Evolutionary conservation across 2,329 filamentous ascomycete species (phyloP).

Genomic region (Piedraia hortae): DNA sequence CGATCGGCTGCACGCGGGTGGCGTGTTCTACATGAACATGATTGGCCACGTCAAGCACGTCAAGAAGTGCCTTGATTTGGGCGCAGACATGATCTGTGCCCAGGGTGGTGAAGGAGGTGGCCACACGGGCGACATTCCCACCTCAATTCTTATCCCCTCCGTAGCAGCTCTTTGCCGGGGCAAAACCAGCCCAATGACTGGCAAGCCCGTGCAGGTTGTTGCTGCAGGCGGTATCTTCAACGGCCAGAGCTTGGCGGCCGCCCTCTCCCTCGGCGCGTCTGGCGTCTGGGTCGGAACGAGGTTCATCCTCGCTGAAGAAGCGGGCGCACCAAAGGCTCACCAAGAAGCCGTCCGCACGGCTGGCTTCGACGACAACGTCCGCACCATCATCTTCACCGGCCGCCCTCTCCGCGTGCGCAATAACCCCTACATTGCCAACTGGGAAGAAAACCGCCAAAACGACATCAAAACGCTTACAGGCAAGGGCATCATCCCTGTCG

Average conservation of each 20-base stretch:
- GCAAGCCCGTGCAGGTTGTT: constrained; percentile 66
- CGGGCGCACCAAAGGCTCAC: constrained; percentile 47
- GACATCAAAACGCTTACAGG: constrained; percentile 83
- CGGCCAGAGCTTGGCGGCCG: constrained; percentile 65
- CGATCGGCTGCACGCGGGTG: constrained; percentile 63
- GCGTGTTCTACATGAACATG: constrained; percentile 99
- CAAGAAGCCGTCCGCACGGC: constrained; percentile 42
- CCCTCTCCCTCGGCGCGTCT: constrained; percentile 73
- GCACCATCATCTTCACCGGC: constrained; percentile 95
- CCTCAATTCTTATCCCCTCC: constrained; percentile 71
- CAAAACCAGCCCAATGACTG: constrained; percentile 65
- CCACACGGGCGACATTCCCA: constrained; percentile 53
- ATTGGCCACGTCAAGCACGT: constrained; percentile 99
- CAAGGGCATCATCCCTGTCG: constrained; percentile 79
- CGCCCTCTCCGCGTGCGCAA: constrained; percentile 78
- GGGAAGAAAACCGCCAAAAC: constrained; percentile 68
- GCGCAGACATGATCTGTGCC: constrained; percentile 89
- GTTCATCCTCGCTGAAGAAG: constrained; percentile 83
- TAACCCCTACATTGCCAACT: constrained; percentile 83
- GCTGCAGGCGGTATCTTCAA: constrained; percentile 87
- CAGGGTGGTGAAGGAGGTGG: constrained; percentile 95
- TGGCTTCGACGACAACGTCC: constrained; percentile 81
- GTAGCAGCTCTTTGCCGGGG: constrained; percentile 59
- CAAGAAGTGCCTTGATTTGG: constrained; percentile 75
- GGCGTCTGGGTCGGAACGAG: constrained; percentile 94